These are phyloP conservation scores for Colletotrichum costaricense DNA, from an alignment of 2,329 filamentous ascomycete species.

Conservation along the genomic window DNA sequence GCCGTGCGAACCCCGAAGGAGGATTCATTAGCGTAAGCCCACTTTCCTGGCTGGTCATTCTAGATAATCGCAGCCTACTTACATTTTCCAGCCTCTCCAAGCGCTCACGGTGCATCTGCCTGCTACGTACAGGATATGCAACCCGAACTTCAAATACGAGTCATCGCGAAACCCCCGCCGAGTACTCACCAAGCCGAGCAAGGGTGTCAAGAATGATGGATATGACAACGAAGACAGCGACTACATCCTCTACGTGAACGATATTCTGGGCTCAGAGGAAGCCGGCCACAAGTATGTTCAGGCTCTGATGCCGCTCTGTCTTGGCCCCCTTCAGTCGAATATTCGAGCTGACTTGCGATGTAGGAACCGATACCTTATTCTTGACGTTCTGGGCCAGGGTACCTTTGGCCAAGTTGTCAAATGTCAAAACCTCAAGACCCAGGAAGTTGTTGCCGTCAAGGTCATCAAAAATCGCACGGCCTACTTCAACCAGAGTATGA, in stretches of 20 bases:
- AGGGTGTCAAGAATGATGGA: constrained; percentile 97
- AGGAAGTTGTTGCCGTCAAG: constrained; percentile 98
- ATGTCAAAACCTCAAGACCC: constrained; percentile 97
- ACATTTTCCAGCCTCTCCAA: constrained; percentile 81
- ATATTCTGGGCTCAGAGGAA: constrained; percentile 97
- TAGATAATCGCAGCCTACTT: constrained; percentile 33
- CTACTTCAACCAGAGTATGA: constrained; percentile 99
- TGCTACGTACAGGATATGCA: constrained; percentile 97
- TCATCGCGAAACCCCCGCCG: constrained; percentile 95
- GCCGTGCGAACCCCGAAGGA: constrained; percentile 94
- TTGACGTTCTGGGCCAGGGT: constrained; percentile 96
- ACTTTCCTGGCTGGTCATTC: background rate
- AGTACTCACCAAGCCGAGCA: constrained; percentile 97
- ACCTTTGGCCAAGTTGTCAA: constrained; percentile 99
- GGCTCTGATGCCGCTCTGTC: background rate
- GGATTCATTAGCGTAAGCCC: constrained; percentile 92
- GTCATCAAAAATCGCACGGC: constrained; percentile 99
- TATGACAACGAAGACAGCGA: constrained; percentile 99
- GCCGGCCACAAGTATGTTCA: constrained; percentile 89
- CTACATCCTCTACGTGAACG: constrained; percentile 99
- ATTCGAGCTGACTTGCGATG: constrained; percentile 26
- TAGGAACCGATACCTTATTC: constrained; percentile 94
- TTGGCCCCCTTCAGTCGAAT: background rate
- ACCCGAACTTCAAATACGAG: constrained; percentile 98
- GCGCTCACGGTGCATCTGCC: constrained; percentile 93